Evolutionary conservation across 2,329 filamentous ascomycete species (phyloP), one percentile per base, ranked within the genome.

Genomic region (Colletotrichum sp.): DNA sequence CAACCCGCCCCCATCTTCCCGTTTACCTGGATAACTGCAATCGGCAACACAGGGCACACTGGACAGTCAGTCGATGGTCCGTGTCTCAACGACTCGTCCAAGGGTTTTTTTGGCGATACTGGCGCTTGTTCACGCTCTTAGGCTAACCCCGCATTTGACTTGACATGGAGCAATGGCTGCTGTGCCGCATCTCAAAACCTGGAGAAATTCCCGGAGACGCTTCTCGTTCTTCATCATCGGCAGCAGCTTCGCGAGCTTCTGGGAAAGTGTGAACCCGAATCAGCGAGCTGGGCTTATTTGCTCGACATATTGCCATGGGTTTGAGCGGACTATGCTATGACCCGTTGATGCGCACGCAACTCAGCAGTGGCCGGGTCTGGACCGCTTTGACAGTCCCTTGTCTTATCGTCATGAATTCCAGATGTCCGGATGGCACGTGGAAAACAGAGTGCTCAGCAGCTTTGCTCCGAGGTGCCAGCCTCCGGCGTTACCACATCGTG

Each of bases 351-450:
- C 28, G 18, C 21, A 59, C 66, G 8, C 36, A 36, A 24, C 32
- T 18, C 28, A n/a, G n/a, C 16, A 15, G 21, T 49, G 26, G 63
- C 34, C 60, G 21, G 49, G 39, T 21, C 63, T 52, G 24, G 52
- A 75, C 55, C 55, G 28, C 28, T 16, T 24, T 28, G 8, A 21
- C 16, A 49, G 24, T 16, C 12, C n/a, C 49, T 67, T 67, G 68
- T 72, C 72, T 75, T 63, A 72, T 75, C 72, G 39, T 16, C 24
- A 30, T 36, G 63, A 15, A 28, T 72, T 39, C 65, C 39, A 28
- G 28, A 67, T 9, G n/a, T 59, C 12, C 24, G 24, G 59, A 32
- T 52, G 24, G 52, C 68, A 72, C 59, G 62, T 75, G 52, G 52
- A 57, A 52, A 21, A 32, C 30, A 32, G 5, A 18, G 16, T 34